Evolutionary conservation across 2,329 filamentous ascomycete genomes (phyloP).

Genomic region (Alternaria sp.): DNA sequence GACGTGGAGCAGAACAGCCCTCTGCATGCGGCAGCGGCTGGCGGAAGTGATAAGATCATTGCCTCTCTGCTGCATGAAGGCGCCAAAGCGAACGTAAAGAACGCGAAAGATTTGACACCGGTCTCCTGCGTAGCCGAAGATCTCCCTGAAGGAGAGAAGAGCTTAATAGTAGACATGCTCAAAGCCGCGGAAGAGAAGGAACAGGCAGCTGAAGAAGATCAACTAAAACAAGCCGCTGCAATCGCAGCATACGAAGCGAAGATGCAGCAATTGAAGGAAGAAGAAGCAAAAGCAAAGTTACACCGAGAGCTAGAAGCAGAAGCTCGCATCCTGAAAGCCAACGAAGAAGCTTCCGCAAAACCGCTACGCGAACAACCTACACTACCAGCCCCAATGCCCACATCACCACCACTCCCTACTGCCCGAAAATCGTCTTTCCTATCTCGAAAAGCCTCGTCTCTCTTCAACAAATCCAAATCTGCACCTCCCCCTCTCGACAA

Average conservation of each 20-base stretch:
- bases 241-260: slow-evolving; percentile 14
- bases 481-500: background rate
- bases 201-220: slow-evolving; percentile 12
- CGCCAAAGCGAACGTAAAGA: slow-evolving; percentile 25
- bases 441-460: slow-evolving; percentile 20
- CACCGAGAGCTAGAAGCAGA: slow-evolving; percentile 8
- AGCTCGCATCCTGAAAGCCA: background rate
- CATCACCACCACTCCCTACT: slow-evolving; percentile 5
- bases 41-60: slow-evolving; percentile 26
- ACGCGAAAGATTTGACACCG: slow-evolving; percentile 28
- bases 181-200: slow-evolving; percentile 30
- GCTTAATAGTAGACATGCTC: slow-evolving; percentile 30
- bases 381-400: background rate
- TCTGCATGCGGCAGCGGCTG: slow-evolving; percentile 30
- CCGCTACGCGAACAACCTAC: slow-evolving; percentile 5
- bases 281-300: slow-evolving; percentile 11
- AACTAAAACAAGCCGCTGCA: slow-evolving; percentile 12
- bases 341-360: background rate
- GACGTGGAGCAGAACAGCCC: slow-evolving; percentile 32
- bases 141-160: slow-evolving; percentile 25
- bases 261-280: slow-evolving; percentile 13
- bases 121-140: slow-evolving; percentile 22
- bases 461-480: slow-evolving; percentile 14
- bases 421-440: slow-evolving; percentile 6
- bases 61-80: slow-evolving; percentile 27